Evolutionary conservation across 257 asterid genomes (phyloP), one percentile per base, ranked within the genome.

Genomic region (Gynochthodes officinalis): DNA sequence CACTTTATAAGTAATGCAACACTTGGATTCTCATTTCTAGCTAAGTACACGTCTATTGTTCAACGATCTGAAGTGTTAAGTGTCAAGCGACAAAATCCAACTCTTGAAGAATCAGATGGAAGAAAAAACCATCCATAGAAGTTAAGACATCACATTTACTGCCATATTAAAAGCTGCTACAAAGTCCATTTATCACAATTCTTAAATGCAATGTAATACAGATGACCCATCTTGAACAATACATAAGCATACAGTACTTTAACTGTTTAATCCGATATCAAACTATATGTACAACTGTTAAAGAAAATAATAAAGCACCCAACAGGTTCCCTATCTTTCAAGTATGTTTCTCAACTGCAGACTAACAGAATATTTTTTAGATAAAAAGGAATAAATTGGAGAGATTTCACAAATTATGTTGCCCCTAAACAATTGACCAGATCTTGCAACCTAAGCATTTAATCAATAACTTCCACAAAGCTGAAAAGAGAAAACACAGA

Each of bases 381-480:
- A 42, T 53, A 53, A 4, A 21, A 9, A 54, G 7, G 42, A 40
- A 14, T 32, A n/a, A 19, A 74, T 43, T 9, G 7, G 21, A 48
- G 39, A 67, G 25, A 40, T 40, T 53, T 39, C 14, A 35, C 14
- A 49, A 63, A 40, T 25, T 40, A 39, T 37, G 52, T 28, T 23
- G 55, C 28, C 28, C 12, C 50, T 15, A 7, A 49, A 37, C 16
- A 66, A 39, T 35, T 21, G n/a, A 71, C 49, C 48, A 76, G 79
- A 73, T 80, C 74, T 73, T 73, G 42, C 63, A 28, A 44, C 43
- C 33, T 25, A 28, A 76, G 53, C 63, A 80, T 37, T 27, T 49
- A 48, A 43, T 66, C 54, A 53, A 42, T 40, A 54, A 50, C 67
- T 11, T 71, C 59, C 49, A 64, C 42, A 42, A 25, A 7, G 28